phyloP scores from a whole-genome alignment of 352 stramenopile species.

The Phytophthora kernoviae region DNA sequence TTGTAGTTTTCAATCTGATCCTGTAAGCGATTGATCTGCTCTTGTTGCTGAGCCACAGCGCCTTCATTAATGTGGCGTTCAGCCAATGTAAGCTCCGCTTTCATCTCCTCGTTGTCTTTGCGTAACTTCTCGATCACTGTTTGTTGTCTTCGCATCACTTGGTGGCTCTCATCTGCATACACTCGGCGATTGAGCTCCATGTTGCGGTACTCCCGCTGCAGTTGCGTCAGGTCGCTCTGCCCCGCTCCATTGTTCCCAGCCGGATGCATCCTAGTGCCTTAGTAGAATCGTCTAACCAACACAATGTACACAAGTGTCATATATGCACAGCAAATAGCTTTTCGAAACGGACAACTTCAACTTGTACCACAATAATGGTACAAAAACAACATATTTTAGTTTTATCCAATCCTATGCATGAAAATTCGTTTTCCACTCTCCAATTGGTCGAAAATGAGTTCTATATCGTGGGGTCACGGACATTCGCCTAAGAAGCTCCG shows the following conservation, averaged over 20 bases:
- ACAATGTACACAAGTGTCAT: not conserved
- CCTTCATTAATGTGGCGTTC: constrained; percentile 89
- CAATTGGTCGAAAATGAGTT: not conserved
- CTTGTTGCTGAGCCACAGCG: constrained; percentile 79
- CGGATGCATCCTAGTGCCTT: constrained; percentile 20
- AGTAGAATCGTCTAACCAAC: not conserved
- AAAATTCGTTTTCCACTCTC: too few species aligned
- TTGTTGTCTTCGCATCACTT: constrained; percentile 95
- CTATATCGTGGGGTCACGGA: not conserved
- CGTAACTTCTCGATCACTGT: constrained; percentile 90
- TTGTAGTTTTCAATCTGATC: constrained; percentile 92
- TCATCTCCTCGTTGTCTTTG: constrained; percentile 88
- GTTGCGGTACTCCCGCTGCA: constrained; percentile 96
- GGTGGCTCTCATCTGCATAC: constrained; percentile 92
- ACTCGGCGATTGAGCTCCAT: constrained; percentile 98
- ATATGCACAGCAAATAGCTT: not conserved
- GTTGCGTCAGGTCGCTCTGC: constrained; percentile 81
- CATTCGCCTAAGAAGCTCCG: constrained; percentile 12
- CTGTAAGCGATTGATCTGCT: constrained; percentile 79
- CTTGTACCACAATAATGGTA: not conserved
- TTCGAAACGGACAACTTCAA: not conserved
- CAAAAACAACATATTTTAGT: too few species aligned
- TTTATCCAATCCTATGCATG: too few species aligned
- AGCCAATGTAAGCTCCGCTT: constrained; percentile 89
- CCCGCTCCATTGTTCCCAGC: constrained; percentile 40